Conservation (phyloP, 129 eudicot genomes). For the Pulicaria dysenterica region DNA sequence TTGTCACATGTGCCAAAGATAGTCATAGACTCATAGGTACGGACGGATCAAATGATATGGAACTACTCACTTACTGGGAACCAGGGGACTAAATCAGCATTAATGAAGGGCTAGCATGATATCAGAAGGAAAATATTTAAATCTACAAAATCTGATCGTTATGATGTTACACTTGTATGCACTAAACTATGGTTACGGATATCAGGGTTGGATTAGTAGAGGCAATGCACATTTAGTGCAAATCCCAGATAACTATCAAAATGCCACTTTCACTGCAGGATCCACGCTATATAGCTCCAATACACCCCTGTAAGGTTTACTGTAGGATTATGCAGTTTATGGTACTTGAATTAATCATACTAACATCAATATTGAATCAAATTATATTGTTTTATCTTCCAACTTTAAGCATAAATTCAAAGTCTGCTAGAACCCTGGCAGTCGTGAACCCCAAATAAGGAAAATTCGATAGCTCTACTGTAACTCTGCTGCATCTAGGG, state of each 20-base stretch:
- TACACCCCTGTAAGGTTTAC: background rate
- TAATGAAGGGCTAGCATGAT: background rate
- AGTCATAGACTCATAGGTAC: too few species aligned
- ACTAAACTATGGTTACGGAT: background rate
- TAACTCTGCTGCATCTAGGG: background rate
- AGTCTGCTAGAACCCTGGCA: conserved; percentile 6
- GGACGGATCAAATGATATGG: too few species aligned
- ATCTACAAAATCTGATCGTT: background rate
- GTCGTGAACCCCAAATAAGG: background rate
- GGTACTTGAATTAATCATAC: conserved; percentile 1
- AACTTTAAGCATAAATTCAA: background rate
- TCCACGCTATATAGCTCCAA: background rate
- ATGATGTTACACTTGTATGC: conserved; percentile 4
- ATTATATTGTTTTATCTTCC: background rate
- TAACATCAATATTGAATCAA: background rate
- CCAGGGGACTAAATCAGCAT: background rate
- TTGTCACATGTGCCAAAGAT: background rate
- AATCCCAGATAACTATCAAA: background rate
- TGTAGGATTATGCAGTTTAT: background rate
- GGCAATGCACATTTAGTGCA: background rate
- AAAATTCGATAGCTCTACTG: conserved; percentile 9
- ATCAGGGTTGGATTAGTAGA: background rate
- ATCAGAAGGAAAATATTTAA: background rate
- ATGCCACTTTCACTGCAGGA: background rate
- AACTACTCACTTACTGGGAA: background rate